These are phyloP conservation scores for Liquidambar formosana DNA, from an alignment of 164 flowering plant genomes.

Conservation along the genomic window DNA sequence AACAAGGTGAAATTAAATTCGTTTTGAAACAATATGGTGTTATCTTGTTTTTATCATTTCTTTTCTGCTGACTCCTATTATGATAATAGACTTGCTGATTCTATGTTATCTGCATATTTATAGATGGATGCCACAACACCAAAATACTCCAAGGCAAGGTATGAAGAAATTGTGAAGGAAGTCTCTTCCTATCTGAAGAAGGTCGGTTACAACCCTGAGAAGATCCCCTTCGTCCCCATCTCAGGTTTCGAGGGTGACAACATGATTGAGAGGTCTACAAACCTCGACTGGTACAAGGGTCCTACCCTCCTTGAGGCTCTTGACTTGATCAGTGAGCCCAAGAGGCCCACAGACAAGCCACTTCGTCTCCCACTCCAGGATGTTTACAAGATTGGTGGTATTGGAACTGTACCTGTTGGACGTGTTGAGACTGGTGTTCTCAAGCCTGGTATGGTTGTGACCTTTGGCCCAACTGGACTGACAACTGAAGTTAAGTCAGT, in stretches of 20 bases:
- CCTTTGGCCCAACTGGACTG: constrained; percentile 76
- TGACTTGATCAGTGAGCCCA: constrained; percentile 55
- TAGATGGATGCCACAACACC: constrained; percentile 56
- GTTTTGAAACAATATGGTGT: background rate
- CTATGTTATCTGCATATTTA: background rate
- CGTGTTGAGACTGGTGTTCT: constrained; percentile 67
- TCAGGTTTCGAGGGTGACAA: no score
- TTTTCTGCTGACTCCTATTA: background rate
- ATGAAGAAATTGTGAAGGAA: no score
- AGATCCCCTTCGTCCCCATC: no score
- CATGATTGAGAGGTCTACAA: no score
- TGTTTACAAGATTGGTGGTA: no score
- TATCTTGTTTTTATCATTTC: background rate
- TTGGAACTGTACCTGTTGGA: constrained; percentile 72
- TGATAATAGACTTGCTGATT: background rate
- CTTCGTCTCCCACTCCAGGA: no score
- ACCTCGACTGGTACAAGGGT: constrained; percentile 85
- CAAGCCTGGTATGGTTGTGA: constrained; percentile 74
- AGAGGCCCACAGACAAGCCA: constrained; percentile 79
- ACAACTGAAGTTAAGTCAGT: no score
- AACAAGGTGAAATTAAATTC: constrained; percentile 51
- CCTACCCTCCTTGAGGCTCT: constrained; percentile 75
- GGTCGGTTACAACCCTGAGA: constrained; percentile 45
- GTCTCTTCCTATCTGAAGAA: constrained; percentile 45
- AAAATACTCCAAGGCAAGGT: no score